Conservation (phyloP, 2,329 filamentous ascomycete species). For the Calonectria montana region DNA sequence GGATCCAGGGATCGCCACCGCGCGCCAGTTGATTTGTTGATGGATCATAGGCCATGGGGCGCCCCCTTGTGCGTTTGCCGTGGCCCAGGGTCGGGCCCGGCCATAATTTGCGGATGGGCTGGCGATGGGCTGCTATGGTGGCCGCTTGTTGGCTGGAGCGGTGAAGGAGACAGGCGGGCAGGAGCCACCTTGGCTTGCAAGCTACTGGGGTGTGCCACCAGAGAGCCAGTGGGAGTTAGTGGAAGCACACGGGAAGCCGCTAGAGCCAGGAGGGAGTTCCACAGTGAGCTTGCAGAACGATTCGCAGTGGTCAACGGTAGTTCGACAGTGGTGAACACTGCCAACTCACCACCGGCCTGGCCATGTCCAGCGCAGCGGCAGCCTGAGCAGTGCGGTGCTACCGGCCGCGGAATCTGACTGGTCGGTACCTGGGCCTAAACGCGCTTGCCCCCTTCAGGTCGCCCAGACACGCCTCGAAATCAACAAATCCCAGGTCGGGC, state of each 20-base stretch:
- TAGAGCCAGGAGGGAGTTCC: conserved; percentile 18
- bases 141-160: conserved; percentile 29
- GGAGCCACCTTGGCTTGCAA: conserved; percentile 18
- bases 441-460: conserved; percentile 51
- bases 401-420: neutral
- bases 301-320: conserved; percentile 1
- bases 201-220: neutral
- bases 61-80: conserved; percentile 5
- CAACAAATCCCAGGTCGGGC: conserved; percentile 53
- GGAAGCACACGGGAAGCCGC: conserved; percentile 12
- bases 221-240: conserved; percentile 8
- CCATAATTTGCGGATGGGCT: conserved; percentile 26
- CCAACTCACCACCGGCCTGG: neutral
- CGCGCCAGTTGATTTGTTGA: neutral
- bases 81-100: conserved; percentile 14
- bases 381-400: neutral
- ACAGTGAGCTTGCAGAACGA: neutral
- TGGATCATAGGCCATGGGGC: neutral
- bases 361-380: neutral
- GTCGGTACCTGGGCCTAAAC: conserved; percentile 39
- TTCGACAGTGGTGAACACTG: conserved; percentile 5
- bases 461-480: conserved; percentile 49
- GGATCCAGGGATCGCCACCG: conserved; percentile 39
- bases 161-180: conserved; percentile 24
- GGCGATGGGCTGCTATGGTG: conserved; percentile 9